Base-by-base conservation (phyloP, 176 grass and related monocot genomes). In the Eragrostis nindensis region DNA sequence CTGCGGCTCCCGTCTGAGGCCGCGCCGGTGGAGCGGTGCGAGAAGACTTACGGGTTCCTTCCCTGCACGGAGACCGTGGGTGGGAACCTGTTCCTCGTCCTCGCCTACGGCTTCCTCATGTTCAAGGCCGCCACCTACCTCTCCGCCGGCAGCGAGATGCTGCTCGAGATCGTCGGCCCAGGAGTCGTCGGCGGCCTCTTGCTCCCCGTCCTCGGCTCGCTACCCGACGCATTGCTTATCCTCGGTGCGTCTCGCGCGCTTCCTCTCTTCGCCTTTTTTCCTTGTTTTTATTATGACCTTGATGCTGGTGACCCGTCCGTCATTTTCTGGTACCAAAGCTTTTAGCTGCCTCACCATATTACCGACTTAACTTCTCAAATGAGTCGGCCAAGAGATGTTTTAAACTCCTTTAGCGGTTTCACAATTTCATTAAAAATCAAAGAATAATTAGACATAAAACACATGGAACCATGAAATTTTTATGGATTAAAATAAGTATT, bases 121-220 rank as follows among this genome's bases (percentile, higher is more conserved):
- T 98, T 89, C 81, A 98, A 95, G 82, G 76, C 88, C 21, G 95
- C 95, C 14, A 98, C 95, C 2, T 95, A 78, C 83, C 82, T 98
- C 27, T 98, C 95, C 47, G 70, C 92, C 46, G 95, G 95, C 43
- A 95, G 92, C 87, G 95, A 98, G 84, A 60, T 95, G 48, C 86
- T 98, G 66, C 92, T 98, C 46, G 62, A 93, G 75, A 95, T 98
- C 83, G 71, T 98, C 71, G 95, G 95, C 18, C 95, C 95, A 0
- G 95, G 95, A n/a, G 84, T 98, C 56, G 86, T 98, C 64, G 95
- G 92, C 10, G 95, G 95, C 0, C 90, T 98, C 79, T 93, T 95
- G 61, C 92, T 98, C 27, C 90, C 95, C 70, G 91, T 98, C 74
- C 92, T 98, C 61, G 95, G 95, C 22, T 86, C 95, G 2, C 80